Evolutionary conservation across 164 flowering plant genomes (phyloP), one percentile per base, ranked within the genome.

Genomic region (Nymphaea colorata): DNA sequence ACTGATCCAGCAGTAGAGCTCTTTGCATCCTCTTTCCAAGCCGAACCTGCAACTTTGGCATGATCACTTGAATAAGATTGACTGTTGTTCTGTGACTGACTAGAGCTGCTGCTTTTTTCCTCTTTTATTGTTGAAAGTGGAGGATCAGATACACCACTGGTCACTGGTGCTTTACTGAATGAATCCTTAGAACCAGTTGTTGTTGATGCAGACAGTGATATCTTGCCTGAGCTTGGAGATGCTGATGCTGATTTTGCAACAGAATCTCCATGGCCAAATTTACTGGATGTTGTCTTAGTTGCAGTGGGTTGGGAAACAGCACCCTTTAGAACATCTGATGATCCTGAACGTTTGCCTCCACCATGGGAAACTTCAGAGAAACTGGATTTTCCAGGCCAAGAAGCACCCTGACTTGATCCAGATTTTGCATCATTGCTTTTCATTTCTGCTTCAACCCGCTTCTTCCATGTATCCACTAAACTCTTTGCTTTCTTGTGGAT

Each of bases 381-480:
- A 51, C 57, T 8, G 14, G 86, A 70, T 69, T 83, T 87, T 25
- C 83, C 77, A 62, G 88, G 76, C 93, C 91, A 89, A n/a, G 85
- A 68, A 67, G 75, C 89, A 70, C 76, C 80, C 70, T 76, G 91
- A 68, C 61, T 78, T 2, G 84, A 78, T 41, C 86, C 89, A 76
- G 97, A 82, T 68, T 91, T 93, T 10, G 86, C 86, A 79, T 93
- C 98, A 67, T 60, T 81, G 16, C 79, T 82, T 66, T 84, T 85
- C 97, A 91, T 88, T 80, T 94, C 99, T 67, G 80, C 84, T 62
- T 91, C 96, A 72, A 94, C 99, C 57, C 99, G 90, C 74, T 87
- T 94, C 87, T 94, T 94, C 99, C 99, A 94, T 15, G 90, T 94
- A 73, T 88, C 98, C 70, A 94, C 96, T 68, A 94, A 80, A 74